A percentile compares a stretch with the other conserved stretches of the same genome.
Evolutionary conservation across 2,329 filamentous ascomycete species (phyloP).

Genomic region (Fusarium illudens): DNA sequence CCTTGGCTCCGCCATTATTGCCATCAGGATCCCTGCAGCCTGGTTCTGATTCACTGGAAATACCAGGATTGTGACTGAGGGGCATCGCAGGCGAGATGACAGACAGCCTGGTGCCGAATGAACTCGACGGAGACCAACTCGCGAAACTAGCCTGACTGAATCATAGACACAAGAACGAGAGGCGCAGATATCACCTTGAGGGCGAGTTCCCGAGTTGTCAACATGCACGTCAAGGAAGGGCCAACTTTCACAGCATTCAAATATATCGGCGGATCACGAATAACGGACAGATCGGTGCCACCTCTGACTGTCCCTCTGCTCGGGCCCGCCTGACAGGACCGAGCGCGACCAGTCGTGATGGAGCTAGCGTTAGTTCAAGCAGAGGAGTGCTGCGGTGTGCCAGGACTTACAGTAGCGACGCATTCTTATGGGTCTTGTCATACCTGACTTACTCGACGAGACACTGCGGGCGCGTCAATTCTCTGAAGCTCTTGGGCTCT

Average conservation of each 20-base stretch:
- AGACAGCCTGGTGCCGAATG: not conserved
- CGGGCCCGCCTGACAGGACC: conserved; percentile 10
- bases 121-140: not conserved
- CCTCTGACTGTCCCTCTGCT: conserved; percentile 1
- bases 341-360: conserved; percentile 16
- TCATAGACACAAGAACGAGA: not conserved
- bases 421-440: conserved; percentile 27
- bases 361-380: conserved; percentile 9
- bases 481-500: not conserved
- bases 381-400: conserved; percentile 2
- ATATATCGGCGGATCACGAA: conserved; percentile 2
- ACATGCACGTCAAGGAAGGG: not conserved
- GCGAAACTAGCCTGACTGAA: not conserved
- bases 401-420: conserved; percentile 12
- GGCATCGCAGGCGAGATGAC: not conserved
- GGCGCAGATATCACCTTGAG: not conserved
- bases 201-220: not conserved
- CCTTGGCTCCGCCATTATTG: conserved; percentile 21
- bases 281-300: conserved; percentile 8
- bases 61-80: conserved; percentile 1
- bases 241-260: not conserved
- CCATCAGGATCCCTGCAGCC: conserved; percentile 24
- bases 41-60: conserved; percentile 9
- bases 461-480: not conserved
- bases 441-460: conserved; percentile 1